Base-by-base conservation (phyloP, 768 basidiomycete species). In the Hydnum rufescens region DNA sequence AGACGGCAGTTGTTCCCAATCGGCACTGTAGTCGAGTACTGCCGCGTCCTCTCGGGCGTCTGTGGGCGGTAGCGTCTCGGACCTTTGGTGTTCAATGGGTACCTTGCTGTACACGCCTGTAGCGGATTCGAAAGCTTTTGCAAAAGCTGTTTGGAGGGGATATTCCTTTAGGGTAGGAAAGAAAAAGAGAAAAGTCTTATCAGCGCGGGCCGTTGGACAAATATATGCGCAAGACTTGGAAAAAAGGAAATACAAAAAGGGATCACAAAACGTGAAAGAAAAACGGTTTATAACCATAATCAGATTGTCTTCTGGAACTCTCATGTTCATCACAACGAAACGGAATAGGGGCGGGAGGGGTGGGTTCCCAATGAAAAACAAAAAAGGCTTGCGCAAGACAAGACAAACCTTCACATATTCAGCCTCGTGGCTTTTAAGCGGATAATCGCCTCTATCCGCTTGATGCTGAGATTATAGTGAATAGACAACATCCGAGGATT, bases 131-230 rank as follows among this genome's bases (percentile, higher is more conserved):
- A 95, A 95, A 18, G 81, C 85, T 42, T 64, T 61, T 4, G 70
- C 73, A 64, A 92, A 88, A 5, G 85, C 84, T 0, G 76, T 82
- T 68, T 95, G 89, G 3, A 90, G 60, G 2, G 67, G 63, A 60
- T 76, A 76, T 34, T 68, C 70, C 32, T 28, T 51, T 50, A 23
- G 49, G 46, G 52, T 55, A 55, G 54, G 31, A 32, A 66, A 65
- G 8, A 66, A 64, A 67, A 65, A 67, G 64, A 62, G 64, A 68
- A 53, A 58, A 52, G 54, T 59, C 76, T 68, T 76, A 84, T 85
- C 81, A 83, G 84, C 74, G 67, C 64, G 57, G 57, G 86, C 86
- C 86, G 80, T 65, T 87, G 87, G 85, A 92, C 86, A 90, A 92
- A 92, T 90, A 61, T 60, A 58, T 59, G n/a, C n/a, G n/a, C 64